phyloP scores from a whole-genome alignment of 805 yeast genomes.

The Clavispora santaluciae region DNA sequence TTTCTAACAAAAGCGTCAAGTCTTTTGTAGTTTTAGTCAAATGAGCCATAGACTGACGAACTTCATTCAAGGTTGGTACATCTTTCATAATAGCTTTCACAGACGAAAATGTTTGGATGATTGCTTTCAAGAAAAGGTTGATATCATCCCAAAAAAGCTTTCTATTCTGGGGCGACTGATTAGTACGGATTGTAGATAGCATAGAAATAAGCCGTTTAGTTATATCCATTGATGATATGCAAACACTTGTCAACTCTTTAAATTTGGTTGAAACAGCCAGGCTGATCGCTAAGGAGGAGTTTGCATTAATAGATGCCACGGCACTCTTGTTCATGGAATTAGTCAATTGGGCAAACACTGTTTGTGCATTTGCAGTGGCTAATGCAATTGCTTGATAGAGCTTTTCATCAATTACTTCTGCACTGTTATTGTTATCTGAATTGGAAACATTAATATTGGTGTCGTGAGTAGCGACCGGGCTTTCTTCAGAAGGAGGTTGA shows the following conservation, averaged over 20 bases:
- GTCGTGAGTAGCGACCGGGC: neutral
- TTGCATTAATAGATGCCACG: conserved; percentile 36
- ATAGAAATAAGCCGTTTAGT: conserved; percentile 60
- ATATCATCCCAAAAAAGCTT: conserved; percentile 80
- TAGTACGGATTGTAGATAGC: conserved; percentile 46
- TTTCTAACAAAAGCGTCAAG: conserved; percentile 78
- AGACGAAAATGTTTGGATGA: conserved; percentile 76
- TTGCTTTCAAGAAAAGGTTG: conserved; percentile 73
- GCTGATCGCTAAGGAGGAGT: conserved; percentile 20
- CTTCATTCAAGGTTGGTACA: conserved; percentile 72
- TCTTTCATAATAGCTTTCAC: conserved; percentile 81
- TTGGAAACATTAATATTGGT: neutral
- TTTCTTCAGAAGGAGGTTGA: neutral
- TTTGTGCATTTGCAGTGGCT: conserved; percentile 66
- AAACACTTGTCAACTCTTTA: conserved; percentile 70
- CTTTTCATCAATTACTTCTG: conserved; percentile 58
- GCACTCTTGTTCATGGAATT: conserved; percentile 65
- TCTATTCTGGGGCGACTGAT: conserved; percentile 47
- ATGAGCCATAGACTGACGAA: conserved; percentile 71
- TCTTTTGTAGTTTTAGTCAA: conserved; percentile 89
- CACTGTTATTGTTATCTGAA: neutral
- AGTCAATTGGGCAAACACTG: conserved; percentile 72
- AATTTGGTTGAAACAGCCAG: conserved; percentile 57
- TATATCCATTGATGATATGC: conserved; percentile 77
- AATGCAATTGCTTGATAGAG: conserved; percentile 58